Evolutionary conservation across 2,329 filamentous ascomycete species (phyloP), one percentile per base, ranked within the genome.

Genomic region (Blumeriella jaapii): DNA sequence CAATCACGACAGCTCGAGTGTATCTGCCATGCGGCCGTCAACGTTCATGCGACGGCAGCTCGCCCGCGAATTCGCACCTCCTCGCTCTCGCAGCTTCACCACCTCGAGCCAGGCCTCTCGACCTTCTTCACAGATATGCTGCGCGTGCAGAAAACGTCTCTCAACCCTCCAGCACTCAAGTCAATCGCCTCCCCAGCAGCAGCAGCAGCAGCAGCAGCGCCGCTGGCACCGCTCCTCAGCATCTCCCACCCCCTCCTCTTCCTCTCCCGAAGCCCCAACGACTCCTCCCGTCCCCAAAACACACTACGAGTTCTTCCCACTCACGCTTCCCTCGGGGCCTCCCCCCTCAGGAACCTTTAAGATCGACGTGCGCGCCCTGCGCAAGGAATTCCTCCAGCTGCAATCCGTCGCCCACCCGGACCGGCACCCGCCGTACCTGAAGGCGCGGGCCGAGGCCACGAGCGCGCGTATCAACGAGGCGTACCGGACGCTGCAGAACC

Each of bases 381-480:
- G 83, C 31, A 72, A 73, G 46, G 91, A 98, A 56, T 96, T 93
- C 62, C 74, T 96, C 10, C 71, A 74, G 41, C 71, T 95, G 1
- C 91, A 98, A 61, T 72, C 77, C 12, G 67, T 69, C 27, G 72
- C 80, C 8, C 83, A 91, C 58, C 83, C 83, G 1, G 83, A 91
- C 57, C 44, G 52, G 45, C 48, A 61, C 55, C 38, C 72, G 48
- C 45, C 67, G 47, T 25, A 65, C 56, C 53, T 66, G 58, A 66
- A 78, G 61, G 49, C 61, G 49, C 52, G 69, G 30, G 85, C 86
- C 13, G 83, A 93, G 58, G 81, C 76, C 0, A 65, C 78, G n/a
- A 91, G 82, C 7, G 73, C 84, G 6, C 70, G 74, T 16, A 87
- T 96, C 58, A 96, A 96, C 65, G 79, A 86, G 47, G 91, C 91